These are phyloP conservation scores for Puccinia triticina DNA, from an alignment of 1,284 basidiomycete species.

Conservation along the genomic window DNA sequence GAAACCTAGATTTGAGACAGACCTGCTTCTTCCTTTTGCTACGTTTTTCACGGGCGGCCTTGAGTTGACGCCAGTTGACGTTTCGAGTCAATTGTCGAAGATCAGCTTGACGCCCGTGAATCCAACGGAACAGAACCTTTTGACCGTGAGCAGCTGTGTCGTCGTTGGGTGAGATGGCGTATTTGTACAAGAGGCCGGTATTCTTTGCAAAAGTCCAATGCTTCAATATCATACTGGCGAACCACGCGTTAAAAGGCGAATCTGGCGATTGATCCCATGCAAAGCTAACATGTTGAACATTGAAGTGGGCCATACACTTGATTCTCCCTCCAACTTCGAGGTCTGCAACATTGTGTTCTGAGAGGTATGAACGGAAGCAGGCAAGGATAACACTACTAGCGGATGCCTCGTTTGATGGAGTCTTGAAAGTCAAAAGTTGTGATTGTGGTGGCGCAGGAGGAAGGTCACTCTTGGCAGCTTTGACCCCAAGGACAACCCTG, in stretches of 20 bases:
- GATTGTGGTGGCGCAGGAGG: constrained; percentile 2
- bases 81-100: neutral
- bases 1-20: neutral
- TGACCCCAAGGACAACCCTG: neutral
- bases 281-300: constrained; percentile 7
- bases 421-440: neutral
- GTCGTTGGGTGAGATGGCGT: constrained; percentile 8
- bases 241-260: constrained; percentile 8
- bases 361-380: neutral
- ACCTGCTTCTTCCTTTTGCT: neutral
- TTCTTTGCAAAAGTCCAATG: constrained; percentile 20
- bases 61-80: neutral
- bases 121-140: neutral
- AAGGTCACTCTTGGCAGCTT: neutral
- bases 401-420: neutral
- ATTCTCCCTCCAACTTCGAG: constrained; percentile 4
- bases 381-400: neutral
- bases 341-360: neutral
- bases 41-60: neutral
- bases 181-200: constrained; percentile 1
- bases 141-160: neutral
- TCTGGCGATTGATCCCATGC: neutral
- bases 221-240: constrained; percentile 4
- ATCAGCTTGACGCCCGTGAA: neutral
- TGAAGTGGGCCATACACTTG: neutral